Evolutionary conservation across 2,329 filamentous ascomycete species (phyloP), one percentile per base, ranked within the genome.

Genomic region (Stromatinia cepivora): DNA sequence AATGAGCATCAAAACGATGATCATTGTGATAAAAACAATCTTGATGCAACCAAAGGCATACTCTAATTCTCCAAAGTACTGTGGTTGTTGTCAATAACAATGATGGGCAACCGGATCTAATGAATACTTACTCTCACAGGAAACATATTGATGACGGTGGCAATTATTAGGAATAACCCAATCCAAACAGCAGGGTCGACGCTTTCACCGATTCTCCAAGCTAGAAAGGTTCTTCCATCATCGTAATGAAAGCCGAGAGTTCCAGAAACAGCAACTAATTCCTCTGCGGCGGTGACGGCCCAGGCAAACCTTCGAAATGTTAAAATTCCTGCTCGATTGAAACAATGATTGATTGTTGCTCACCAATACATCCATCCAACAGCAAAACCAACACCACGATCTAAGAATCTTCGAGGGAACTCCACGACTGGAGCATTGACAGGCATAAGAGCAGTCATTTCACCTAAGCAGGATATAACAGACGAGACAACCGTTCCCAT

Each of bases 401-500:
- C 79, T 3, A 80, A 71, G 67, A 81, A 81, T 5, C 79, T 75
- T 9, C 78, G 74, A 22, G 79, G 77, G 67, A 81, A 81, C 64
- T 81, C 78, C 75, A 81, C 80, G 22, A 81, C 79, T 15, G 79
- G 78, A 42, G 78, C 78, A 69, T 80, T 79, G 52, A 81, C 79
- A 17, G 80, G 79, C 79, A 81, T 80, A 67, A 81, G 75, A 53
- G 79, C 77, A 4, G 80, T 79, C 78, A 79, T 80, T 66, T 81
- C 77, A 25, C 82, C 81, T 10, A 83, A 71, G 62, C 80, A 82
- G 17, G 80, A 81, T 11, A 82, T 81, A 4, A 81, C 80, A 1
- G 80, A 80, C 2, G 79, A 81, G 50, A 83, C 80, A 39, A 82
- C 78, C 5, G 79, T 81, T 34, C 81, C 81, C 75, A 82, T 81